Base-by-base conservation (phyloP, 2,329 filamentous ascomycete species). In the Colletotrichum theobromicola region DNA sequence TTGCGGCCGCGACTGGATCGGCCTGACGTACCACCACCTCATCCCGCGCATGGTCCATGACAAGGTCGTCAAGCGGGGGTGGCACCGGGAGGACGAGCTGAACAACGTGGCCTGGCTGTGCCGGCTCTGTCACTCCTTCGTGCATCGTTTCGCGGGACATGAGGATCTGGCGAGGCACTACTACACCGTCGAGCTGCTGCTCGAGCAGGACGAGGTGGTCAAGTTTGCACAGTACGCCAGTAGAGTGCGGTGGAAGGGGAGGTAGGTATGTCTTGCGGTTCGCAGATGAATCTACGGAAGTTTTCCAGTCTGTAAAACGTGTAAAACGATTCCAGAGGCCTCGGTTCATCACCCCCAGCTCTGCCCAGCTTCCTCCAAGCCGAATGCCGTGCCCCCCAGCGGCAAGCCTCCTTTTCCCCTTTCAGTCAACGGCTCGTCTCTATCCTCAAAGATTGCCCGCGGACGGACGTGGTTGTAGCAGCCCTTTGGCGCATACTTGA, bases 61-160 rank as follows among this genome's bases (percentile, higher is more conserved):
- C 9, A 95, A 95, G 81, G 94, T 90, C 5, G 82, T 95, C 50
- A 95, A 94, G 86, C 87, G 94, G 55, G 93, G 93, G 2, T 97
- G 95, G 95, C 94, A 96, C 85, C 89, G 89, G 5, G 90, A 92
- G 76, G 94, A 94, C 82, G 90, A 92, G 84, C 82, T 97, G 82
- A 91, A 94, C 79, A 95, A 92, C 80, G 95, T 97, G 24, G 95
- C 95, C 15, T 97, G 95, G 95, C 84, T 98, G 77, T 97, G 95
- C 83, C 88, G 94, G 64, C 93, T 94, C 4, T 98, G 95, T 79
- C 95, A 98, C 85, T 91, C 89, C 55, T 95, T 95, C 81, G 94
- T 97, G 81, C 95, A 97, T 85, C 86, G 91, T 50, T 90, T 95
- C 80, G 93, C 91, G 37, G 88, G 85, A 6, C 95, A 97, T 80